Conservation (phyloP, 2,329 filamentous ascomycete genomes). For the Ceratocystis harringtonii region DNA sequence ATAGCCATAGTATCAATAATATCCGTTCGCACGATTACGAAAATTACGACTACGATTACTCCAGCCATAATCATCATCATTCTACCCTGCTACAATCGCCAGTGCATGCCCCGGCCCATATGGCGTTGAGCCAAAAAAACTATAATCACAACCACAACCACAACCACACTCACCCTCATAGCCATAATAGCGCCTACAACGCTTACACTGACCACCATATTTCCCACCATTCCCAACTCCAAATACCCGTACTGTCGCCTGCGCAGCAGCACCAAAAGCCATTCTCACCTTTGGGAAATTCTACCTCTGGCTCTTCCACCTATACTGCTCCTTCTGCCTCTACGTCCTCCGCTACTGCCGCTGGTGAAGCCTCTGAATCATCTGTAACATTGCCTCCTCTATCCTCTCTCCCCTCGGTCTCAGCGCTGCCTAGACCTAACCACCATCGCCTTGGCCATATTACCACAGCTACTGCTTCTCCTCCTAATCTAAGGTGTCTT, state of each 20-base stretch:
- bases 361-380: not conserved
- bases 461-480: slow-evolving; percentile 6
- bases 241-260: slow-evolving; percentile 11
- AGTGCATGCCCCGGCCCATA: slow-evolving; percentile 7
- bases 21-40: slow-evolving; percentile 13
- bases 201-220: slow-evolving; percentile 9
- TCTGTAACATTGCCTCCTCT: slow-evolving; percentile 26
- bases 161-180: not conserved
- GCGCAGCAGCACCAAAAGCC: slow-evolving; percentile 20
- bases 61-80: slow-evolving; percentile 7
- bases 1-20: slow-evolving; percentile 7
- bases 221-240: slow-evolving; percentile 36
- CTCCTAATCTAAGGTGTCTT: slow-evolving; percentile 10
- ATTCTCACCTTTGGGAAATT: slow-evolving; percentile 9
- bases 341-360: slow-evolving; percentile 20
- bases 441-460: slow-evolving; percentile 12
- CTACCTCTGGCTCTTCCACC: slow-evolving; percentile 1
- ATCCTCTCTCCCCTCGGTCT: slow-evolving; percentile 20
- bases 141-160: not conserved
- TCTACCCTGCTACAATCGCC: slow-evolving; percentile 7
- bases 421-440: slow-evolving; percentile 10
- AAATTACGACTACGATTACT: slow-evolving; percentile 15
- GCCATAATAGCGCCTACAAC: slow-evolving; percentile 8
- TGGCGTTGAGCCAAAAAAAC: slow-evolving; percentile 5
- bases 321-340: slow-evolving; percentile 24